These are phyloP conservation scores for Kuraishia ogatae DNA, from an alignment of 805 yeast species.

Conservation along the genomic window DNA sequence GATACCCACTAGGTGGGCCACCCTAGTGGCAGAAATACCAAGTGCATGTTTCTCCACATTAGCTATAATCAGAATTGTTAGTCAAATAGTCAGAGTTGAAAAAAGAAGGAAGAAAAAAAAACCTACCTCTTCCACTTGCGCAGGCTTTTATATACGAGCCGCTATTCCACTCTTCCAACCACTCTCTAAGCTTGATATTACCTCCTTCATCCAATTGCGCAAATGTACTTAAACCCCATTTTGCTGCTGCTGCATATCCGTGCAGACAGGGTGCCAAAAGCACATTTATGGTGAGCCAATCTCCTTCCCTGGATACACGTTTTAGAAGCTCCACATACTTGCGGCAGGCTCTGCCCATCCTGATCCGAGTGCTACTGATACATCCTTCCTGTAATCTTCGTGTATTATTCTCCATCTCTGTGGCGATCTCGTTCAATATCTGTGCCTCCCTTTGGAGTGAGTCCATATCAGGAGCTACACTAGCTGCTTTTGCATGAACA, in stretches of 20 bases:
- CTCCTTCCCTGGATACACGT: constrained; percentile 42
- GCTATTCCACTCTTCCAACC: constrained; percentile 58
- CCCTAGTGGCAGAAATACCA: constrained; percentile 31
- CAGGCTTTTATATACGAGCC: constrained; percentile 51
- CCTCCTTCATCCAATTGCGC: constrained; percentile 18
- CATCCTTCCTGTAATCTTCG: constrained; percentile 40
- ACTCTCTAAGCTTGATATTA: constrained; percentile 26
- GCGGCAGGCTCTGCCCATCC: constrained; percentile 46
- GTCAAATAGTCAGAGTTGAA: constrained; percentile 21
- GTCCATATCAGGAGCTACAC: constrained; percentile 47
- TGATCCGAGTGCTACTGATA: constrained; percentile 16
- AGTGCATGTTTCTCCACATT: constrained; percentile 34
- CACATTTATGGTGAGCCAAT: constrained; percentile 56
- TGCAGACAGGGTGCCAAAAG: constrained; percentile 70
- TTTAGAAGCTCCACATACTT: constrained; percentile 54
- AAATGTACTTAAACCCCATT: constrained; percentile 15
- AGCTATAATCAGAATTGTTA: constrained; percentile 20
- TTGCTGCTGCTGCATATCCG: constrained; percentile 59
- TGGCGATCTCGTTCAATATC: constrained; percentile 42
- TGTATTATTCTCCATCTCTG: constrained; percentile 50
- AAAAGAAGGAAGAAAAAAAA: too few relatives aligned
- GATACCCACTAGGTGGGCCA: constrained; percentile 44
- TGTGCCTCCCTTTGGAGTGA: constrained; percentile 41
- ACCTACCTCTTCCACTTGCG: not conserved
- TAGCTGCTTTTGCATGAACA: constrained; percentile 55